Evolutionary conservation across 139 green algal species (phyloP).

Genomic region (Chlamydomonas asymmetrica): DNA sequence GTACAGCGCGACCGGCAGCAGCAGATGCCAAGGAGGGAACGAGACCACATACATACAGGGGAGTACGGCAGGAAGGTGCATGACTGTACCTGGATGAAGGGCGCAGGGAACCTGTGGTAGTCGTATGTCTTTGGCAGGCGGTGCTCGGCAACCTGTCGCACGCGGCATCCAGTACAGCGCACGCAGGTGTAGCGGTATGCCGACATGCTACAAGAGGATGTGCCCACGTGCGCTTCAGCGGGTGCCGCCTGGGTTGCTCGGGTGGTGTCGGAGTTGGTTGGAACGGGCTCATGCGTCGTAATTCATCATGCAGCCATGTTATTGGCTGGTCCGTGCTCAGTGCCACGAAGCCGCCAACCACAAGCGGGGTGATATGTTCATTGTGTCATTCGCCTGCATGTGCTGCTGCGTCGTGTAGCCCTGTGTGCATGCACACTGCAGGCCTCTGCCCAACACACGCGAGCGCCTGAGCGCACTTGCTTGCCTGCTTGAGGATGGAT

Average conservation of each 20-base stretch:
- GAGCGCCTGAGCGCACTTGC: neutral
- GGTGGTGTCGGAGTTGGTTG: too few relatives aligned
- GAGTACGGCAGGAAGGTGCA: neutral
- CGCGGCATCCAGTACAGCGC: neutral
- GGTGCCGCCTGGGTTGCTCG: too few relatives aligned
- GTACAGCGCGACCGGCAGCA: neutral
- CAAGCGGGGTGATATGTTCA: too few relatives aligned
- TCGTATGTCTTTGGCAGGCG: conserved; percentile 91
- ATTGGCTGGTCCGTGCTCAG: neutral
- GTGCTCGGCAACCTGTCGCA: conserved; percentile 73
- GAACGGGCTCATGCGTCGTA: too few relatives aligned
- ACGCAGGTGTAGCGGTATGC: neutral
- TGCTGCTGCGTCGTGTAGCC: too few relatives aligned
- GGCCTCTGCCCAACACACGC: too few relatives aligned
- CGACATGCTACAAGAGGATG: too few relatives aligned
- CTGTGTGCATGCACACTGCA: too few relatives aligned
- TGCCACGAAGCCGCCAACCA: neutral
- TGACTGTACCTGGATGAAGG: conserved; percentile 91
- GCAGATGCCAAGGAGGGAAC: neutral
- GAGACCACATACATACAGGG: neutral
- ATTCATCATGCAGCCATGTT: too few relatives aligned
- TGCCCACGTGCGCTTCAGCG: too few relatives aligned
- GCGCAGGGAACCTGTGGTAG: conserved; percentile 94
- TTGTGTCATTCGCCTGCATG: too few relatives aligned
- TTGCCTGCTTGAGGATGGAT: conserved; percentile 93